These are phyloP conservation scores for Quercus suber DNA, from an alignment of 306 rosid species.

Conservation along the genomic window DNA sequence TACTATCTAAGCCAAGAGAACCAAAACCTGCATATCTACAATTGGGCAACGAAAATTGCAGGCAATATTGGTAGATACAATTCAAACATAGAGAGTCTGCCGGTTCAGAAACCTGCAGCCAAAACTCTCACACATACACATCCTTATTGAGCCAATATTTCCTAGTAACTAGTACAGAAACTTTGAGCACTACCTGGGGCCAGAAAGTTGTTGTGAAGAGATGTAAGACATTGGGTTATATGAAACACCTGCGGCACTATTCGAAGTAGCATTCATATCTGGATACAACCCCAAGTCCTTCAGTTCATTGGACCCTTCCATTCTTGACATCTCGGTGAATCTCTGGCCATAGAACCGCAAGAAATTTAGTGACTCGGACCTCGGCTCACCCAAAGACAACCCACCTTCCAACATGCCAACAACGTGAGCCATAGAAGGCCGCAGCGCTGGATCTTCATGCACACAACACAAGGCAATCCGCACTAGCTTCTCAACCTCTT, in stretches of 20 bases:
- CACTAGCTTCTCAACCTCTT: conserved; percentile 70
- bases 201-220: conserved; percentile 77
- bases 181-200: conserved; percentile 62
- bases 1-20: too few species aligned
- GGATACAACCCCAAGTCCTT: conserved; percentile 22
- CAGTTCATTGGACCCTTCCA: background rate
- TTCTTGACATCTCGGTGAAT: conserved; percentile 67
- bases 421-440: conserved; percentile 72
- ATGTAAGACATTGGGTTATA: conserved; percentile 41
- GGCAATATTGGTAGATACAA: too few species aligned
- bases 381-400: conserved; percentile 55
- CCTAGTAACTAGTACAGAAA: background rate
- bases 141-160: too few species aligned
- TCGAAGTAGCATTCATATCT: conserved; percentile 24
- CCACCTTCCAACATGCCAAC: conserved; percentile 89
- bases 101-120: too few species aligned
- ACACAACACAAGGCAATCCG: conserved; percentile 80
- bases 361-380: conserved; percentile 66
- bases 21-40: too few species aligned
- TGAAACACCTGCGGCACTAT: conserved; percentile 28
- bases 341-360: conserved; percentile 75
- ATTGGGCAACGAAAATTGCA: too few species aligned
- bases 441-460: conserved; percentile 76
- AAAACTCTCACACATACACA: too few species aligned
- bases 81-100: too few species aligned